Base-by-base conservation (phyloP, 1,284 basidiomycete species). In the Leccinum subfulvum region DNA sequence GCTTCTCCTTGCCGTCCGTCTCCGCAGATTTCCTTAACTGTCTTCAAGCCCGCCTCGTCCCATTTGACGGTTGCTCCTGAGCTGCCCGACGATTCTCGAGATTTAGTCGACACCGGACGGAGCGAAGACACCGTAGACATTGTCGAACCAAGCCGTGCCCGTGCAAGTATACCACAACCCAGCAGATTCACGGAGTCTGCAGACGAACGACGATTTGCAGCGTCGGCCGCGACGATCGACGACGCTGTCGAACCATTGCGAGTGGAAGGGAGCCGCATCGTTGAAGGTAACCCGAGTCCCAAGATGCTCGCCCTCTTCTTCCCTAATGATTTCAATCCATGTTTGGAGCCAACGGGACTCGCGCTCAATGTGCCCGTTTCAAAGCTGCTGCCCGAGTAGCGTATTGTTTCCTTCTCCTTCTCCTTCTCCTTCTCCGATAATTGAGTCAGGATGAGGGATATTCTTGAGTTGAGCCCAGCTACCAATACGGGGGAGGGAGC, bases 401-500 rank as follows among this genome's bases (percentile, higher is more conserved):
- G 80, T 9, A 76, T 44, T 0, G 79, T 81, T 58, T 70, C 69
- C 54, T 73, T 71, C 44, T 67, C 65, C 53, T 33, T 33, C 4
- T 10, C 4, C 33, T 73, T 71, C 41, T 67, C 64, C 63, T 72
- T 75, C n/a, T 71, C 67, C 2, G 55, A 71, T 69, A 18, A 72
- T 71, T 59, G 77, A 76, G 60, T 79, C 73, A 13, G 66, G 69
- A 59, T 60, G 79, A 67, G 73, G 77, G 62, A 26, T 76, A 28
- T 67, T 77, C 71, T 77, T 81, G 56, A 85, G 75, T 68, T 87
- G 86, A 10, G 83, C 83, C 88, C 89, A 90, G 68, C 86, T 87
- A 1, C 86, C 83, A 58, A 92, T 85, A 52, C 85, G 77, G 3
- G 91, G 89, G 58, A 92, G 76, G 2, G 86, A 89, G 37, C 86